Conservation (phyloP, 306 rosid genomes). For the Casuarina equisetifolia region DNA sequence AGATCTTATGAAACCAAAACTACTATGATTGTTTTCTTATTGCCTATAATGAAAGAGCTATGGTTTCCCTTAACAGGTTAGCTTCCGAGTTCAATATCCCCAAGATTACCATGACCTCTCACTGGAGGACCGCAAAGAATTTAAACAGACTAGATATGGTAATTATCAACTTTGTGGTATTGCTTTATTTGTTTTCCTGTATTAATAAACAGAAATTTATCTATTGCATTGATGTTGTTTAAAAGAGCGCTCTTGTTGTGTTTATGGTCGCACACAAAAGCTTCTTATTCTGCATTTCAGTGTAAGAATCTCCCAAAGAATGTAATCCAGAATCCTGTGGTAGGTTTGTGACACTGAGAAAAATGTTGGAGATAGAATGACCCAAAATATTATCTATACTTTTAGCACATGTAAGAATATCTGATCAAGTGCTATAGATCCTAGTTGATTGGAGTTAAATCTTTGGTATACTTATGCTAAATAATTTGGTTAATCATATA, state of each 20-base stretch:
- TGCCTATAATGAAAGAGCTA: slow-evolving; percentile 24
- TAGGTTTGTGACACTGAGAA: not conserved
- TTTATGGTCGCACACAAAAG: not conserved
- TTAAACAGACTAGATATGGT: slow-evolving; percentile 99
- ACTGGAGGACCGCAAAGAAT: slow-evolving; percentile 90
- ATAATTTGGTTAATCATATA: not conserved
- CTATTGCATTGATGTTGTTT: not conserved
- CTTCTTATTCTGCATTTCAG: not conserved
- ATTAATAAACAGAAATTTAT: not conserved
- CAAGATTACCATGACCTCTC: slow-evolving; percentile 91
- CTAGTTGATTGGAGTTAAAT: not conserved
- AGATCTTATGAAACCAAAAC: not conserved
- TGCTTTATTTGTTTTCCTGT: not conserved
- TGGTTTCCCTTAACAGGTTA: slow-evolving; percentile 61
- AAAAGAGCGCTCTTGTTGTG: not conserved
- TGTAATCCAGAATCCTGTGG: not conserved
- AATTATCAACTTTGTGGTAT: slow-evolving; percentile 37
- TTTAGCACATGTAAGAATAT: not conserved
- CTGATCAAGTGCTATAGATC: not conserved
- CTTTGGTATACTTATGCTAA: not conserved
- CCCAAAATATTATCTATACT: not conserved
- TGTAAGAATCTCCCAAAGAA: not conserved
- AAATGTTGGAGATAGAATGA: not conserved
- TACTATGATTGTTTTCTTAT: slow-evolving; percentile 2
- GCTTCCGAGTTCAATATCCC: slow-evolving; percentile 95